phyloP scores from a whole-genome alignment of 2,329 filamentous ascomycete species.

The Neonectria magnoliae region DNA sequence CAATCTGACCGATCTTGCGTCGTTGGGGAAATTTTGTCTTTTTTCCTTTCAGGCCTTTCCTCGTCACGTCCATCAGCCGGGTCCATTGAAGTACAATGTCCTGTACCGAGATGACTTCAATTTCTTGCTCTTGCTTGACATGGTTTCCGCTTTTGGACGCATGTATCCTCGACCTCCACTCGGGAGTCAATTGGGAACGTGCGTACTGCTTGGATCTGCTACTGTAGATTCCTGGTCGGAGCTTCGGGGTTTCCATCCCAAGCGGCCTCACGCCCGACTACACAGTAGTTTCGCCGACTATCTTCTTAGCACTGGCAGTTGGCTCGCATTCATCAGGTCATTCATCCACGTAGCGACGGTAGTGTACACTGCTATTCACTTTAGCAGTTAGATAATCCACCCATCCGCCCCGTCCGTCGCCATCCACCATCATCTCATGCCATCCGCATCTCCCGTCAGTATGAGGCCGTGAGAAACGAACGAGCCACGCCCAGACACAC shows the following conservation, averaged over 20 bases:
- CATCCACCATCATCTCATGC: slow-evolving; percentile 14
- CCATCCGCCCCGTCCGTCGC: slow-evolving; percentile 1
- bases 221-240: background rate
- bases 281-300: slow-evolving; percentile 16
- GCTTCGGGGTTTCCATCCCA: slow-evolving; percentile 12
- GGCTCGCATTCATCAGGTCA: slow-evolving; percentile 14
- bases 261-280: slow-evolving; percentile 8
- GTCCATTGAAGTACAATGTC: slow-evolving; percentile 8
- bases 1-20: slow-evolving; percentile 36
- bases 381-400: slow-evolving; percentile 14
- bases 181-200: background rate
- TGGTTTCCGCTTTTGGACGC: background rate
- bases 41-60: slow-evolving; percentile 32
- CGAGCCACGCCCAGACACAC: slow-evolving; percentile 2
- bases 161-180: background rate
- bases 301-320: slow-evolving; percentile 12
- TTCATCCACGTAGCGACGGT: slow-evolving; percentile 14
- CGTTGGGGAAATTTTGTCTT: slow-evolving; percentile 21
- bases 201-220: background rate
- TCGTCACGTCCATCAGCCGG: slow-evolving; percentile 10
- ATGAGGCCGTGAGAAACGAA: background rate
- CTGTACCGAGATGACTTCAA: background rate
- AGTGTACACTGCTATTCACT: slow-evolving; percentile 16
- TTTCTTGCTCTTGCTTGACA: background rate
- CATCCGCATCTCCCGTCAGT: background rate